phyloP scores from a whole-genome alignment of 176 grass and related monocot genomes.

The Chloris gayana region DNA sequence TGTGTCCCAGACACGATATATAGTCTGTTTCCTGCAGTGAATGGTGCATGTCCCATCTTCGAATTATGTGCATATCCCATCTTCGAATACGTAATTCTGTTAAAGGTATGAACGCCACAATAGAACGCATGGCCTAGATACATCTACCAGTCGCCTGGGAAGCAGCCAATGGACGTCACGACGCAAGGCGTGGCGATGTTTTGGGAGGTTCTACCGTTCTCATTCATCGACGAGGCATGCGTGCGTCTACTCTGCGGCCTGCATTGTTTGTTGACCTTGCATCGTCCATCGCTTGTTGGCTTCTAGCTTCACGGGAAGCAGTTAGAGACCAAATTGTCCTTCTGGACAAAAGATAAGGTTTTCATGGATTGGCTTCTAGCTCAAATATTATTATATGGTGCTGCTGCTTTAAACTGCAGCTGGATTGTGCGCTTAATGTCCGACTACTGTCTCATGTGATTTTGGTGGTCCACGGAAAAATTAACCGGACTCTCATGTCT shows the following conservation, averaged over 20 bases:
- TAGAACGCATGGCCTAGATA: background rate
- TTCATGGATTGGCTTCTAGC: background rate
- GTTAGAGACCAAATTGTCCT: background rate
- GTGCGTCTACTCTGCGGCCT: background rate
- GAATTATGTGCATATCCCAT: background rate
- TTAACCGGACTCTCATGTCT: too few species aligned
- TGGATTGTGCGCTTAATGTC: background rate
- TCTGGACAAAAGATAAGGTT: background rate
- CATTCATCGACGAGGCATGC: background rate
- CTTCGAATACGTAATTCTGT: too few species aligned
- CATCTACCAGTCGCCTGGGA: background rate
- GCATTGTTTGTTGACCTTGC: background rate
- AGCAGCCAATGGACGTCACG: background rate
- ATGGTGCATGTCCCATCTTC: too few species aligned
- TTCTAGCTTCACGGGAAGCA: slow-evolving; percentile 23
- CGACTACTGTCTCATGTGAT: too few species aligned
- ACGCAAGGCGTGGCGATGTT: background rate
- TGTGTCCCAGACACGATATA: too few species aligned
- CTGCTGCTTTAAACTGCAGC: background rate
- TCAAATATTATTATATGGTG: background rate
- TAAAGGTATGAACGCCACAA: background rate
- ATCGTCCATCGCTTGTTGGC: background rate
- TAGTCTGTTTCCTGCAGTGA: too few species aligned
- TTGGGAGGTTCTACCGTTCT: background rate
- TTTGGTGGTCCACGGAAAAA: too few species aligned